Evolutionary conservation across 768 basidiomycete species (phyloP), one percentile per base, ranked within the genome.

Genomic region (Termitomyces eurrhizus): DNA sequence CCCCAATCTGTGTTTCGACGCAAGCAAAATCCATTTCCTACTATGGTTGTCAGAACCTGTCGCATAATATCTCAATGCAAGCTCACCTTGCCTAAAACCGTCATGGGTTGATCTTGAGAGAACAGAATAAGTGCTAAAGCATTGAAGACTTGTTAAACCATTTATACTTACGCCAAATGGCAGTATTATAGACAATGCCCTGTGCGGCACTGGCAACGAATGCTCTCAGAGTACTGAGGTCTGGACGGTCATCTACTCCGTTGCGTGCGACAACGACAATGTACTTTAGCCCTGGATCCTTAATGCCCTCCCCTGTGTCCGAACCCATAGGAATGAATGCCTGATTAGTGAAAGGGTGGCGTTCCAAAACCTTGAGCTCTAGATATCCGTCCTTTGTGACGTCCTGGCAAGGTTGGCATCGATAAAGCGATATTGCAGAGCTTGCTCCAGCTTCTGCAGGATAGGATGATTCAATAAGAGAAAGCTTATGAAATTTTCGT

Each of bases 281-380:
- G 71, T 96, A 96, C 37, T 75, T 72, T 29, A 75, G 72, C 0
- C 80, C 83, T 7, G 82, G 75, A 26, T 83, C 82, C 29, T 64
- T 72, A 63, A 83, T 74, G 35, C 77, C 78, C 63, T 82, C 81
- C 45, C 74, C 81, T 45, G 66, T 72, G 26, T 82, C 84, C 44
- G 75, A 73, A 5, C 93, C 92, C 92, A 98, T 94, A 9, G 97
- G 96, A 59, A 98, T 83, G 73, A 98, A 98, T 7, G 90, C 88
- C 71, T 98, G 96, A 65, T 89, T 96, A 13, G 92, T 95, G 71
- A 81, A 90, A 33, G 87, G 82, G 69, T 99, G 97, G 35, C 95
- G 81, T 73, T 99, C 97, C 62, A 98, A 76, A n/a, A 87, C 80
- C 63, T 80, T 81, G 62, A 98, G 73, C 61, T 78, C 79, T 66